Percentiles rank a stretch among this genome's conserved stretches.
Conservation (phyloP, 495 filamentous ascomycete genomes). For the Xylaria flabelliformis region DNA sequence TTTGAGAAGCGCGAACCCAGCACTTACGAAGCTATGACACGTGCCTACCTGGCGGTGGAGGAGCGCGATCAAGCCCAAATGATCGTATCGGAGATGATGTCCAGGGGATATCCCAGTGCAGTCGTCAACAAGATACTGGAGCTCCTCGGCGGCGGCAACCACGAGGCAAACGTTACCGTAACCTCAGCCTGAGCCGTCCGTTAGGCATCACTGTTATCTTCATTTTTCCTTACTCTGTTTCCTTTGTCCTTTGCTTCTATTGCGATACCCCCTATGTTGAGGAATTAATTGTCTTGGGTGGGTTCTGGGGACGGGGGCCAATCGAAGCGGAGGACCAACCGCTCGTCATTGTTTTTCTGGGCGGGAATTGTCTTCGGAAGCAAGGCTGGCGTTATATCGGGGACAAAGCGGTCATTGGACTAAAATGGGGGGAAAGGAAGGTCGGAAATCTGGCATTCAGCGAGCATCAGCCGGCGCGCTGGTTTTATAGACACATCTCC, state of each 20-base stretch:
- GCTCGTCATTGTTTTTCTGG: slow-evolving; percentile 21
- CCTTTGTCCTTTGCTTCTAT: slow-evolving; percentile 32
- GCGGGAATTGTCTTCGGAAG: slow-evolving; percentile 22
- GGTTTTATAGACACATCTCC: slow-evolving; percentile 44
- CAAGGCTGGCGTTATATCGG: slow-evolving; percentile 32
- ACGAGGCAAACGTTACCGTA: slow-evolving; percentile 33
- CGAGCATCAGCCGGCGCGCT: slow-evolving; percentile 35
- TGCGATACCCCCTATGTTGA: slow-evolving; percentile 49
- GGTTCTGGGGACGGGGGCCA: slow-evolving; percentile 33
- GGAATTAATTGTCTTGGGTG: slow-evolving; percentile 30
- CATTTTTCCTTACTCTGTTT: slow-evolving; percentile 28
- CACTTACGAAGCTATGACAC: slow-evolving; percentile 99
- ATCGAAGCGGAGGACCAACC: slow-evolving; percentile 34
- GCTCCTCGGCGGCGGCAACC: slow-evolving; percentile 72
- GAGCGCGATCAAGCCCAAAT: slow-evolving; percentile 73
- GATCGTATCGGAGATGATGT: slow-evolving; percentile 90
- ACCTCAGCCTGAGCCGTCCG: slow-evolving; percentile 23
- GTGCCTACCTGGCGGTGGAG: slow-evolving; percentile 85
- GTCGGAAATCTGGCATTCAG: slow-evolving; percentile 29
- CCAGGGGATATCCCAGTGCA: slow-evolving; percentile 86
- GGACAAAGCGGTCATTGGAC: slow-evolving; percentile 1
- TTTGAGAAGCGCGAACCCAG: slow-evolving; percentile 85
- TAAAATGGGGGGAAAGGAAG: not conserved
- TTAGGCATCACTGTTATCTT: slow-evolving; percentile 10
- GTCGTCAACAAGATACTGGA: slow-evolving; percentile 92